A percentile compares a stretch with the other conserved stretches of the same genome.
These are phyloP conservation scores for Diplodia scrobiculata DNA, from an alignment of 2,329 filamentous ascomycete species.

Conservation along the genomic window DNA sequence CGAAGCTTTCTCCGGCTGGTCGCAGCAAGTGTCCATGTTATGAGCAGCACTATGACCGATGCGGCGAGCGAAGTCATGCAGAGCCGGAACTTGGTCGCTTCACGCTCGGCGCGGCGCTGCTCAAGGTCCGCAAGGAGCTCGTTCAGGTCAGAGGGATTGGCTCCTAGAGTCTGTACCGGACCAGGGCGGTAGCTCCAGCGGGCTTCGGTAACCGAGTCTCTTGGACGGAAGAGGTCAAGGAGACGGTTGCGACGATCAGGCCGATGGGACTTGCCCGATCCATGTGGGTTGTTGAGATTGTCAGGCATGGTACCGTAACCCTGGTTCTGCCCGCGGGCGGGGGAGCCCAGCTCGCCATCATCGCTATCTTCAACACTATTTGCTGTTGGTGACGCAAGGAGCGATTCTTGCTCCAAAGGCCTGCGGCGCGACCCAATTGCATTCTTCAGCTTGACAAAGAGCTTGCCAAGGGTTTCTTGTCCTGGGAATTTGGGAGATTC, in stretches of 20 bases:
- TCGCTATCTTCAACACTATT: constrained; percentile 32
- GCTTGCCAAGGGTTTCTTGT: constrained; percentile 59
- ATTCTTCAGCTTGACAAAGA: constrained; percentile 50
- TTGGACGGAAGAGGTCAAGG: constrained; percentile 25
- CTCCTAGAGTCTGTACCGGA: constrained; percentile 10
- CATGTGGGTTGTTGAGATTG: constrained; percentile 7
- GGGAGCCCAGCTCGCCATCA: constrained; percentile 31
- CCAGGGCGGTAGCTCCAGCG: constrained; percentile 8
- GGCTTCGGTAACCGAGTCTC: not conserved
- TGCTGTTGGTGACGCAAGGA: constrained; percentile 39
- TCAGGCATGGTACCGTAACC: constrained; percentile 24
- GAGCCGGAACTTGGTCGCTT: constrained; percentile 42
- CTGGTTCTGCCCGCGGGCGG: constrained; percentile 41
- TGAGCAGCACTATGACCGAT: constrained; percentile 64
- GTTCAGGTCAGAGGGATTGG: constrained; percentile 14
- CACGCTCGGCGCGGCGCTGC: constrained; percentile 39
- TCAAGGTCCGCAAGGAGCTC: constrained; percentile 31
- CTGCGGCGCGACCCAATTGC: constrained; percentile 28
- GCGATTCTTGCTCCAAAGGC: constrained; percentile 33
- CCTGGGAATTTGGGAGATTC: constrained; percentile 63
- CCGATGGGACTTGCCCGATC: constrained; percentile 26
- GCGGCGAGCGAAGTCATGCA: constrained; percentile 58
- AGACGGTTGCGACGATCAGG: not conserved
- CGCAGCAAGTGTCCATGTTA: constrained; percentile 66
- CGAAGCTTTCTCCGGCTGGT: constrained; percentile 69